Base-by-base conservation (phyloP, 768 basidiomycete species). In the Collybiopsis luxurians region DNA sequence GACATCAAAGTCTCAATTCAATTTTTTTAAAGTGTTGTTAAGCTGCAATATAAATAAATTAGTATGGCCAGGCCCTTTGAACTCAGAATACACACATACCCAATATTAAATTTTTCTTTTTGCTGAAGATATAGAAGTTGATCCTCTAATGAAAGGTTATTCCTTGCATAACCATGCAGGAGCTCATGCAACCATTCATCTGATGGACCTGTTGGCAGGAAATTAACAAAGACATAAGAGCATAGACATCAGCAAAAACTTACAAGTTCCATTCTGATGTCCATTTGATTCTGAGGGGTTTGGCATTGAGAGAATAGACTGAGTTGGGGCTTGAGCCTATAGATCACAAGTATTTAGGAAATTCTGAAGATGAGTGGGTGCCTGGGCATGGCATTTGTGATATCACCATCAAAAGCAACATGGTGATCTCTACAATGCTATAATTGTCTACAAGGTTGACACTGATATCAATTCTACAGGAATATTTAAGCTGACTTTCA, bases 11-110 rank as follows among this genome's bases (percentile, higher is more conserved):
- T 45, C 9, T 9, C 23, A 19, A 45, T 45, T 45, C 43, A 45
- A 45, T 45, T 45, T 9, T 45, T 45, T 45, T n/a, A n/a, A 10
- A 45, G 43, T 60, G 64, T 66, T 65, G 61, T 50, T 51, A 58
- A 59, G 46, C 34, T 64, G 62, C n/a, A 56, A 61, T 64, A 58
- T 59, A 60, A 63, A 56, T 63, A 7, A 61, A 61, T 66, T 62
- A 60, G 58, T 44, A 51, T 57, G 58, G 55, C 48, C 48, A 49
- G 28, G 57, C 51, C 19, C 13, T 19, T 31, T 12, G 21, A 46
- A 30, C 11, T 27, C 12, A 3, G n/a, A n/a, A n/a, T n/a, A n/a
- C 17, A 15, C 7, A 28, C 15, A 3, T 30, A 55, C 54, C 30
- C n/a, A 11, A 55, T 46, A 17, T 24, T 17, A 30, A 45, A 55